Evolutionary conservation across 106 monocot genomes (phyloP), one percentile per base, ranked within the genome.

Genomic region (Acorus gramineus): DNA sequence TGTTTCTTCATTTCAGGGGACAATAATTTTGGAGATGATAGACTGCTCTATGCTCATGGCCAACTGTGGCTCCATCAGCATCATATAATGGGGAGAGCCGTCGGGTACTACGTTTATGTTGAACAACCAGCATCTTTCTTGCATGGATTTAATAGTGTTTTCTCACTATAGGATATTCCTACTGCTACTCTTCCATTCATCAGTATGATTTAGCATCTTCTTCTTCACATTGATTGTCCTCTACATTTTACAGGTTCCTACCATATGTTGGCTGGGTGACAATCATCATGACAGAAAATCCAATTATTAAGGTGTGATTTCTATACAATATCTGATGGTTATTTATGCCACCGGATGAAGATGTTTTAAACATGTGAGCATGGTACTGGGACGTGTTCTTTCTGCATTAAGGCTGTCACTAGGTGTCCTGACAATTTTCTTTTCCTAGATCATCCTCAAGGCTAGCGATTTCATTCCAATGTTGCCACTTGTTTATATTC

Each of bases 21-120:
- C 64, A 93, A 93, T 56, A 93, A 93, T 61, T 80, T 79, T 72
- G 88, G 76, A 4, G 88, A 93, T 78, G 93, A 93, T 55, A 79
- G 93, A 53, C 68, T 83, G 65, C 76, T 88, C 0, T 93, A 93
- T 76, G 93, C 85, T 66, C 85, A 72, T 5, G 93, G 93, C 2
- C 93, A 93, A 74, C 85, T 93, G 64, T 93, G 93, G 93, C 87
- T 93, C 71, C 82, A 89, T 66, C 80, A 72, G 14, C 82, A 93
- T 64, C 93, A 93, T 61, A 89, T 93, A 46, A 93, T 88, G 85
- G 88, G 93, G 7, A 80, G 93, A 8, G 88, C 88, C 59, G 82
- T 93, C 5, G 93, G 93, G 93, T 89, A 66, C 28, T 28, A 28
- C 0, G 28, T 28, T 28, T 28, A 28, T 28, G 28, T 10, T 56